A percentile compares a stretch with the other conserved stretches of the same genome.
These are phyloP conservation scores for Cruciata laevipes DNA, from an alignment of 257 asterid genomes.

Conservation along the genomic window DNA sequence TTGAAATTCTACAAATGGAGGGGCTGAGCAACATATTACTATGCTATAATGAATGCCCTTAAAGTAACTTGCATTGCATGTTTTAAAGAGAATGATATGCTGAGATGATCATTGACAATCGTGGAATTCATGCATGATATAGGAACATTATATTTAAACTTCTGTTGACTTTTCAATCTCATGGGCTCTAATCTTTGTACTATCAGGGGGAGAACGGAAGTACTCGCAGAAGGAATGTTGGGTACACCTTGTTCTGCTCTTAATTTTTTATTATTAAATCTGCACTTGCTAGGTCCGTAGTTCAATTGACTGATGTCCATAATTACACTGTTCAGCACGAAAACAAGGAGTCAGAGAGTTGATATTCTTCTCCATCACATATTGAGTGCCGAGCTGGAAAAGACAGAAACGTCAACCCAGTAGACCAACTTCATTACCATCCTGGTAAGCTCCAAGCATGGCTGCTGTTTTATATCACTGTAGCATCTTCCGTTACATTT, in stretches of 20 bases:
- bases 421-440: slow-evolving; percentile 13
- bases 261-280: not conserved
- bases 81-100: not conserved
- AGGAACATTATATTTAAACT: not conserved
- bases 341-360: slow-evolving; percentile 76
- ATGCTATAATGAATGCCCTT: too few relatives aligned
- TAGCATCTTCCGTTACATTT: not conserved
- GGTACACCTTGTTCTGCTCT: slow-evolving; percentile 36
- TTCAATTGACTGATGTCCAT: slow-evolving; percentile 3
- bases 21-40: too few relatives aligned
- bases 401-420: slow-evolving; percentile 33
- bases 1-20: not conserved
- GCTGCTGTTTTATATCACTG: not conserved
- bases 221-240: slow-evolving; percentile 40
- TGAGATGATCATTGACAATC: too few relatives aligned
- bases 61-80: not conserved
- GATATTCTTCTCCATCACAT: slow-evolving; percentile 91
- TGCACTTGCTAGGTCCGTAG: not conserved
- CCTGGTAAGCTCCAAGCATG: slow-evolving; percentile 12
- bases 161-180: not conserved
- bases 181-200: slow-evolving; percentile 3
- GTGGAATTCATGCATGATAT: not conserved
- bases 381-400: slow-evolving; percentile 70
- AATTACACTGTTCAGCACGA: slow-evolving; percentile 40
- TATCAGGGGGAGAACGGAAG: slow-evolving; percentile 45